Evolutionary conservation across 1,139 yeast genomes (phyloP).

Genomic region (Sugiyamaella japonica): DNA sequence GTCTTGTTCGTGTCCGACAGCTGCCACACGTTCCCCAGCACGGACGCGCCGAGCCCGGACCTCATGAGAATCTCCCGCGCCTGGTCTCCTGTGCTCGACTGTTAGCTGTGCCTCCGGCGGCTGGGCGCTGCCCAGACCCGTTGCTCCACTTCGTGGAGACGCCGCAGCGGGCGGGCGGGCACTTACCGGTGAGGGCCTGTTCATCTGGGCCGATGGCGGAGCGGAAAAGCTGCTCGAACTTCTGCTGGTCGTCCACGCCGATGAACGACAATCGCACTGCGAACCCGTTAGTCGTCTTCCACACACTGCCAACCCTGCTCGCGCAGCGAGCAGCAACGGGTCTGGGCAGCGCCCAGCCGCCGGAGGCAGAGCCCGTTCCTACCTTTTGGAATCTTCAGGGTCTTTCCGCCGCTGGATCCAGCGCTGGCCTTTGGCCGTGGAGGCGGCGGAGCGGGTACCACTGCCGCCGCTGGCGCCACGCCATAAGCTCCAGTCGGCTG

Average conservation of each 20-base stretch:
- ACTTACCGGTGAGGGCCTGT: conserved; percentile 51
- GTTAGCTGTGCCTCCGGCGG: conserved; percentile 8
- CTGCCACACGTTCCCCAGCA: conserved; percentile 87
- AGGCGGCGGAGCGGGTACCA: conserved; percentile 10
- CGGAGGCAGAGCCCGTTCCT: conserved; percentile 21
- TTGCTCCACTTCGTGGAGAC: neutral
- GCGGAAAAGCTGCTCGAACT: conserved; percentile 79
- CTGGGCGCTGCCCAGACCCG: conserved; percentile 5
- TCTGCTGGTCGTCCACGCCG: conserved; percentile 78
- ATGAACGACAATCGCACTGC: conserved; percentile 74
- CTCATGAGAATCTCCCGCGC: conserved; percentile 80
- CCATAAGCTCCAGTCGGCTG: neutral
- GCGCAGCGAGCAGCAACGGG: neutral
- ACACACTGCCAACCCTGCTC: neutral
- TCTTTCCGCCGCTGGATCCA: neutral
- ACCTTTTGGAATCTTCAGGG: conserved; percentile 37
- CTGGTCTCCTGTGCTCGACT: conserved; percentile 56
- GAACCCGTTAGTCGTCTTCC: conserved; percentile 1
- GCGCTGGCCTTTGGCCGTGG: neutral
- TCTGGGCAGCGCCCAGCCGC: conserved; percentile 1
- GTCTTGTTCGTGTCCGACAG: conserved; percentile 84
- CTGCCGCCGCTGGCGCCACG: neutral
- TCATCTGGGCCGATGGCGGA: conserved; percentile 78
- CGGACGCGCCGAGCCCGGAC: conserved; percentile 73
- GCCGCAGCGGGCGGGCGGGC: no score